A percentile compares a stretch with the other conserved stretches of the same genome.
phyloP scores from a whole-genome alignment of 441 rosid genomes.

The Capsella rubella region DNA sequence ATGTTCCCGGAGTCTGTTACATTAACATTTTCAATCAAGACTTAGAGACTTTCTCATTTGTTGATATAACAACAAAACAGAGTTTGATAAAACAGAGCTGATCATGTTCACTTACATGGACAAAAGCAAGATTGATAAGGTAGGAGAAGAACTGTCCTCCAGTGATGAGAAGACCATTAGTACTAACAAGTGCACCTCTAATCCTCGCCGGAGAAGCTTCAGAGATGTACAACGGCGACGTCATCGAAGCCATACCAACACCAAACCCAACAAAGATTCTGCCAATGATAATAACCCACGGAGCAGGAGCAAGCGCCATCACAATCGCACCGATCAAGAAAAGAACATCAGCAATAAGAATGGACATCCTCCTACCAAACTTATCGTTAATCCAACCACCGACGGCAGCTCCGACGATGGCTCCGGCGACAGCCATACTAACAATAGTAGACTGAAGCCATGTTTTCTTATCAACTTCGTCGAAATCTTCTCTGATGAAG shows the following conservation, averaged over 20 bases:
- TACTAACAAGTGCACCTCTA: conserved; percentile 87
- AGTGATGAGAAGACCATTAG: conserved; percentile 75
- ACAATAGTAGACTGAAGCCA: conserved; percentile 80
- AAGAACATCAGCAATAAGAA: conserved; percentile 66
- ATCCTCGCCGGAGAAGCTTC: conserved; percentile 88
- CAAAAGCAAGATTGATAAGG: conserved; percentile 82
- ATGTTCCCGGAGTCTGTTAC: conserved; percentile 63
- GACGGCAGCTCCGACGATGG: conserved; percentile 83
- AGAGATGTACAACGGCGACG: conserved; percentile 84
- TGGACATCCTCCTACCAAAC: conserved; percentile 69
- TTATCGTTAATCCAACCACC: conserved; percentile 87
- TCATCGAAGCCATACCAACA: conserved; percentile 97
- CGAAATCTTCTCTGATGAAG: conserved; percentile 72
- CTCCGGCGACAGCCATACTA: conserved; percentile 87
- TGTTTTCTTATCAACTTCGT: conserved; percentile 58
- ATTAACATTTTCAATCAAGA: background rate
- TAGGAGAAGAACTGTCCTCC: conserved; percentile 86
- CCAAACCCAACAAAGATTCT: conserved; percentile 82
- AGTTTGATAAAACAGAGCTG: background rate
- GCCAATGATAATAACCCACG: conserved; percentile 71
- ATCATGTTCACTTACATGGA: conserved; percentile 48
- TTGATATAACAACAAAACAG: background rate
- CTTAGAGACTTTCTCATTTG: background rate
- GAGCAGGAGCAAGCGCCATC: conserved; percentile 81
- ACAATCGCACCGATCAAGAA: conserved; percentile 70